Base-by-base conservation (phyloP, 129 eudicot species). In the Solidago caesia region DNA sequence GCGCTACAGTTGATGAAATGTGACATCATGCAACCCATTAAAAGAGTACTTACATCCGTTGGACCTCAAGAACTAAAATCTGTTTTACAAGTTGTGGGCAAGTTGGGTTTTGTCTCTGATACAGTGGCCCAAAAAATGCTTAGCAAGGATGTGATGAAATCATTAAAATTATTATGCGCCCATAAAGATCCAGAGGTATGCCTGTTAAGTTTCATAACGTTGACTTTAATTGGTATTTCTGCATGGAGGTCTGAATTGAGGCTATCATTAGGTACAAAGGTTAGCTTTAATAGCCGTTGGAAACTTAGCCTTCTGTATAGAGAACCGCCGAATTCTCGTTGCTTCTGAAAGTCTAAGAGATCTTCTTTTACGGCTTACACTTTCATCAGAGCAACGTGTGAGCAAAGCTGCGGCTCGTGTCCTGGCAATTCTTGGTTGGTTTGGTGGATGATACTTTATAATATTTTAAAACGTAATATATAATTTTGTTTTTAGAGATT, bases 21-120 rank as follows among this genome's bases (percentile, higher is more conserved):
- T 79, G 99, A 95, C 86, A 89, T 95, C 61, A 89, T 95, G 95
- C 88, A 91, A 81, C 97, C 99, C 39, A 82, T 95, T 41, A 95
- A 91, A 80, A 82, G 87, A 76, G 97, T 91, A 57, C 80, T 95
- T 70, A 87, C 86, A 80, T 88, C 97, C 26, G 82, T 80, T 63
- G 87, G 89, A 64, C 69, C 93, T 26, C 92, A 95, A 78, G 96
- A 85, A 77, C 79, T 95, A 26, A 85, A 89, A 46, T 95, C 99
- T n/a, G 96, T 95, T 74, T 77, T 95, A 79, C 94, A 89, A 82
- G 94, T 95, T 67, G 91, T 95, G 77, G 92, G 71, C 56, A 87
- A 81, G 73, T 87, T 95, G 74, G 97, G 94, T 73, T 85, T 74
- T 62, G 44, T 48, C 70, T 74, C 62, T 74, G 44, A 74, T 62